Evolutionary conservation across 805 yeast species (phyloP).

Genomic region (Vanderwaltozyma yarrowii): DNA sequence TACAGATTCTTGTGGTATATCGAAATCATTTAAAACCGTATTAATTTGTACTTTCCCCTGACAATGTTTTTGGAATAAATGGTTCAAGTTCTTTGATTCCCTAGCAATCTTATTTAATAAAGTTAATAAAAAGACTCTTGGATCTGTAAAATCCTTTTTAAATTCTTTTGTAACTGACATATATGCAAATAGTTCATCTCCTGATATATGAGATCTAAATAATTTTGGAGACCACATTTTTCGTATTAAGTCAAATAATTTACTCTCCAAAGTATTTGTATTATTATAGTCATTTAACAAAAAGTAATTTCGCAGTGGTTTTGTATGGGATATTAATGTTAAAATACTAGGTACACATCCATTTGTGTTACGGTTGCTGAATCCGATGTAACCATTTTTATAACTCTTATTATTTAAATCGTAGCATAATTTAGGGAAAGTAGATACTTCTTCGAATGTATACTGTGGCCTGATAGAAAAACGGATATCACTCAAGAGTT

Average conservation of each 20-base stretch:
- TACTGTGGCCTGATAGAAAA: constrained; percentile 45
- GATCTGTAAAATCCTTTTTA: constrained; percentile 29
- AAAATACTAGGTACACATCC: constrained; percentile 50
- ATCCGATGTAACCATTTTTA: constrained; percentile 54
- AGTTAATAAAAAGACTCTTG: constrained; percentile 53
- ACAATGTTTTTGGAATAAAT: constrained; percentile 28
- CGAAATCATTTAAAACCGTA: constrained; percentile 10
- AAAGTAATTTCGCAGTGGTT: constrained; percentile 38
- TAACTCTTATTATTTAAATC: constrained; percentile 42
- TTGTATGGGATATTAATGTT: constrained; percentile 45
- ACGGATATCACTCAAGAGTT: constrained; percentile 41
- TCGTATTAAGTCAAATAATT: constrained; percentile 39
- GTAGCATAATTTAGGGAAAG: constrained; percentile 25
- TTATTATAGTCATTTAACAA: constrained; percentile 21
- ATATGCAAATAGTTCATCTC: constrained; percentile 51
- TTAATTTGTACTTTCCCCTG: constrained; percentile 43
- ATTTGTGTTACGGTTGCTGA: constrained; percentile 38
- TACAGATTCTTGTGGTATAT: constrained; percentile 9
- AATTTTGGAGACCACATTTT: constrained; percentile 57
- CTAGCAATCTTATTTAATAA: constrained; percentile 38
- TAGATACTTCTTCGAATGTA: constrained; percentile 24
- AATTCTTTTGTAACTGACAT: constrained; percentile 30
- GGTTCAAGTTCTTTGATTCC: constrained; percentile 21
- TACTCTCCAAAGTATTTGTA: constrained; percentile 30
- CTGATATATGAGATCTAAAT: constrained; percentile 53